Base-by-base conservation (phyloP, 1,139 yeast genomes). In the Pichia sp. region DNA sequence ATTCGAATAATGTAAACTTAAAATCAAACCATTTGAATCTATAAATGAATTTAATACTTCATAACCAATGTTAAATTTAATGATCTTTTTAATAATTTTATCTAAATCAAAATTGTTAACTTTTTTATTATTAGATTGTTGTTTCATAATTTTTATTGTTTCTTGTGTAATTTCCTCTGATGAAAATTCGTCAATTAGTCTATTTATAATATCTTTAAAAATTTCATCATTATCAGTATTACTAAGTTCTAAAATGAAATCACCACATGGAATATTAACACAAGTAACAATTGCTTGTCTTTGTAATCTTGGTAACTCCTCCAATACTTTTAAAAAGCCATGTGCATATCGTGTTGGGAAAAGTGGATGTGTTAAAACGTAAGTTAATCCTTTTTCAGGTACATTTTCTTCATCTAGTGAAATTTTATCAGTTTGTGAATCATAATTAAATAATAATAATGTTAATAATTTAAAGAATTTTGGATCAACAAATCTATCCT, bases 261-360 rank as follows among this genome's bases (percentile, higher is more conserved):
- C 95, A 5, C 64, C 61, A 42, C 85, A 70, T 5, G 83, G 73
- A 36, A 89, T 65, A 48, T 80, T 78, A 4, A 87, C 85, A 52
- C 94, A 82, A 1, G 92, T 81, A 12, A 81, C 84, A 42, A 87
- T 74, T 1, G 95, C 92, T 61, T 85, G 95, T 63, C 87, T 79
- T 61, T 84, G 73, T 48, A 89, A 70, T 44, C 84, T 74, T 34
- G 85, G 79, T 24, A 63, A 60, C 3, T 66, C 53, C 47, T 67
- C 65, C 34, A 87, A 70, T 40, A 73, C 69, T 23, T 51, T 46
- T 40, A 86, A 63, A 40, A 90, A 64, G 1, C 80, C 82, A 2
- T 67, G 66, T 6, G 86, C 70, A 54, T 70, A 76, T 24, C 70
- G 66, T 4, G 70, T 65, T 9, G 97, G 96, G 63, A 83, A 87